These are phyloP conservation scores for Tolypocladium nubicola DNA, from an alignment of 2,329 filamentous ascomycete species.

Conservation along the genomic window DNA sequence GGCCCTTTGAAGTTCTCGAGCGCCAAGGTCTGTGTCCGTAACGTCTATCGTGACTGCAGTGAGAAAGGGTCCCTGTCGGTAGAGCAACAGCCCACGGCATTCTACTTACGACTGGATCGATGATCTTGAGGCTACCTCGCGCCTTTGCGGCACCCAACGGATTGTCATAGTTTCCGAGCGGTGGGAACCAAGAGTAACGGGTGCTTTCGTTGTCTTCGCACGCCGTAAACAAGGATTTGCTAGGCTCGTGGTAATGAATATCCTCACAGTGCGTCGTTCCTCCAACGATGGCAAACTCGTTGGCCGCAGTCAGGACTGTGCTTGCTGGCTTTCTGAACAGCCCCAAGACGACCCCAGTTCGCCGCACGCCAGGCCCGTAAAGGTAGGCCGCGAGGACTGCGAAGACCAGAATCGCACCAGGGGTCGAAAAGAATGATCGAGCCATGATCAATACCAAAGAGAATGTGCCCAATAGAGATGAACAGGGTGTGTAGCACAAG, in stretches of 20 bases:
- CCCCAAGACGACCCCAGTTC: slow-evolving; percentile 12
- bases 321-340: slow-evolving; percentile 13
- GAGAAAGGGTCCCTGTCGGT: slow-evolving; percentile 11
- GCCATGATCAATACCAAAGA: background rate
- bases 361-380: slow-evolving; percentile 1
- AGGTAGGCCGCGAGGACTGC: slow-evolving; percentile 4
- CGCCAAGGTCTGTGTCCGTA: slow-evolving; percentile 27
- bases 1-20: slow-evolving; percentile 41
- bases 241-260: slow-evolving; percentile 40
- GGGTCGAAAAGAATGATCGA: background rate
- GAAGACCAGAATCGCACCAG: slow-evolving; percentile 2
- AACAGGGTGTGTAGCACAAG: too few species aligned
- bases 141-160: slow-evolving; percentile 22
- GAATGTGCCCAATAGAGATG: too few species aligned
- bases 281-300: slow-evolving; percentile 30
- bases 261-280: slow-evolving; percentile 50
- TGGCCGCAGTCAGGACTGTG: slow-evolving; percentile 7
- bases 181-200: slow-evolving; percentile 43
- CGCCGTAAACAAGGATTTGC: slow-evolving; percentile 41
- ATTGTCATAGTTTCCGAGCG: slow-evolving; percentile 28
- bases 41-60: slow-evolving; percentile 6
- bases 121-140: slow-evolving; percentile 36
- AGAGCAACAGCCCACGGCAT: slow-evolving; percentile 22
- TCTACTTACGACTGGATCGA: slow-evolving; percentile 38
- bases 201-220: slow-evolving; percentile 35